phyloP scores from a whole-genome alignment of 805 yeast genomes.

The Candida incommunis region DNA sequence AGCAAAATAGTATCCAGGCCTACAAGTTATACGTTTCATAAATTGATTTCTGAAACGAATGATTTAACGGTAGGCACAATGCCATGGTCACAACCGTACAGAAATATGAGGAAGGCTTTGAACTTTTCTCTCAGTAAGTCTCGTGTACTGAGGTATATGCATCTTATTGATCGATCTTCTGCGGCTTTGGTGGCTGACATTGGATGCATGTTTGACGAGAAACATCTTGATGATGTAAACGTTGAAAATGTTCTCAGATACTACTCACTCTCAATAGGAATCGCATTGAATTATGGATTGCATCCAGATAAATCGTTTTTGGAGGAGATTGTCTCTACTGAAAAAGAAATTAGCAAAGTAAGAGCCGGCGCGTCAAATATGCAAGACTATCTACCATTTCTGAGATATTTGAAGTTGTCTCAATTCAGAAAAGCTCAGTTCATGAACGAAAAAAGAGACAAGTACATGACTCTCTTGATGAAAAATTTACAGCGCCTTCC shows the following conservation, averaged over 20 bases:
- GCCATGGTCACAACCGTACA: conserved; percentile 1
- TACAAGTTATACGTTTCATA: conserved; percentile 40
- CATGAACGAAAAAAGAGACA: conserved; percentile 14
- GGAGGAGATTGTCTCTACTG: not conserved
- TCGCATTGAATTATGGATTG: not conserved
- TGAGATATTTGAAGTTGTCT: conserved; percentile 14
- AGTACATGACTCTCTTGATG: conserved; percentile 14
- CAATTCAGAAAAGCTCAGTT: conserved; percentile 10
- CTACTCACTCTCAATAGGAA: conserved; percentile 1
- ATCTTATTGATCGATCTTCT: not conserved
- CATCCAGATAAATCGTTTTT: not conserved
- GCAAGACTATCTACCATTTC: conserved; percentile 21
- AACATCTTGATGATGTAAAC: not conserved
- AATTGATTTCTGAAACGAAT: conserved; percentile 29
- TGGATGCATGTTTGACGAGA: not conserved
- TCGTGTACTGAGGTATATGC: not conserved
- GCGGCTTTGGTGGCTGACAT: not conserved
- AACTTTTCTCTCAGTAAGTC: not conserved
- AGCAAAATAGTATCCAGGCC: conserved; percentile 47
- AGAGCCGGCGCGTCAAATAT: conserved; percentile 9
- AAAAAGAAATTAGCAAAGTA: conserved; percentile 2
- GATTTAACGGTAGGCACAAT: conserved; percentile 3
- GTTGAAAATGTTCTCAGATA: not conserved
- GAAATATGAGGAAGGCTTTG: conserved; percentile 1
- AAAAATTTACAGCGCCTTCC: conserved; percentile 9